Evolutionary conservation across 1,284 basidiomycete genomes (phyloP), one percentile per base, ranked within the genome.

Genomic region (Phellopilus nigrolimitatus): DNA sequence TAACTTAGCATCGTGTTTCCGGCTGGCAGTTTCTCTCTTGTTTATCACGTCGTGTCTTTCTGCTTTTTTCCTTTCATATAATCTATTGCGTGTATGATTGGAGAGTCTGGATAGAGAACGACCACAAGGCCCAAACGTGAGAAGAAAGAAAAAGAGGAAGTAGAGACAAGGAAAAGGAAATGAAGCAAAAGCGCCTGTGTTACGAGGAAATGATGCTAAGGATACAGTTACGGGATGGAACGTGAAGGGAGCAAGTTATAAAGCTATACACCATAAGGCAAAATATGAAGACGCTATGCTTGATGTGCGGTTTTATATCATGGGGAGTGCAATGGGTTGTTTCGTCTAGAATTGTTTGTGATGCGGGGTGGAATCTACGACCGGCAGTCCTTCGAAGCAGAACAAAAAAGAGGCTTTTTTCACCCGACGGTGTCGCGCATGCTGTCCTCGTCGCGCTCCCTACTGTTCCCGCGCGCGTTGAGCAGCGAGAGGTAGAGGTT

Each of bases 401-500:
- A 22, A 19, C 2, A 47, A 22, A 12, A 37, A 15, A 21, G 31
- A 47, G 36, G 36, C 13, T n/a, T n/a, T n/a, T n/a, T n/a, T 34
- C 27, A 53, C 13, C 45, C 52, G 15, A 51, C 33, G 15, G 54
- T 55, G 1, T 52, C 21, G 19, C 44, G 49, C 44, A 55, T 47
- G 1, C 37, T 27, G 10, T 55, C 54, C 12, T 47, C 27, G 3
- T 36, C 22, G 10, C 30, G 27, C 8, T 31, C 40, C 30, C 42
- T 27, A 4, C 22, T 27, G 38, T 51, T 55, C 21, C 37, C 49
- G 2, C 47, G 17, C 15, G 52, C 24, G 61, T 89, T 90, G 21
- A 87, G 65, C 33, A 83, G 71, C 4, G 86, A 88, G n/a, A 97
- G 72, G 64, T 95, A 97, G 10, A 95, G 71, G 0, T 84, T 94